Evolutionary conservation across 108 stramenopile genomes (phyloP).

Genomic region (Pseudonitzschia multiseries): DNA sequence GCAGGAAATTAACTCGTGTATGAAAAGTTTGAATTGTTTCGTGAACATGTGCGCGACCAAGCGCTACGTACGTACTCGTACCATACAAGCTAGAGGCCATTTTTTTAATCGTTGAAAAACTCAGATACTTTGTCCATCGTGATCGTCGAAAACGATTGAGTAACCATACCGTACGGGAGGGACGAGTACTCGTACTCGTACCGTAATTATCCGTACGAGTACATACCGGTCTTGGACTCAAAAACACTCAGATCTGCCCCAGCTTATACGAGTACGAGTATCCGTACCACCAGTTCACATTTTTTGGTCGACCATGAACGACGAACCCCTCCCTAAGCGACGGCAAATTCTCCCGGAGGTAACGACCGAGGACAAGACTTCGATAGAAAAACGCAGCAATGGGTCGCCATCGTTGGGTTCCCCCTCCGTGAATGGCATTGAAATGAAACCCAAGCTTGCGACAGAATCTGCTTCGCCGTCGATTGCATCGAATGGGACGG

Average conservation of each 20-base stretch:
- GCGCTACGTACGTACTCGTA: no score
- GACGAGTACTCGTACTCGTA: no score
- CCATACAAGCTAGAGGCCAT: no score
- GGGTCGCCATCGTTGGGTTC: neutral
- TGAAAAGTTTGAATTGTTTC: constrained; percentile 1
- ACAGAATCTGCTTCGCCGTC: constrained; percentile 1
- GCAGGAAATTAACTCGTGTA: neutral
- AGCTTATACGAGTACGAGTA: no score
- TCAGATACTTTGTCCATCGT: no score
- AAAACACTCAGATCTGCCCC: no score
- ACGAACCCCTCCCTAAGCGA: constrained; percentile 26
- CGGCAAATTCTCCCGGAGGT: constrained; percentile 19
- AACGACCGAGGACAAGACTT: neutral
- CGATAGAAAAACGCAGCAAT: neutral
- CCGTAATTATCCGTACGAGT: no score
- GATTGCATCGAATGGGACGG: neutral
- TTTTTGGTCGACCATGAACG: neutral
- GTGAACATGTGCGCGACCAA: neutral
- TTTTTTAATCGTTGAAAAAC: no score
- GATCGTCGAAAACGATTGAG: no score
- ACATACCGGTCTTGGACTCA: no score
- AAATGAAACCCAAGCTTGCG: neutral
- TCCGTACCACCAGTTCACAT: no score
- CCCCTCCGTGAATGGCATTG: neutral
- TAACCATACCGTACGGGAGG: no score